phyloP scores from a whole-genome alignment of 495 filamentous ascomycete species.

The Stereocaulon alpinum region DNA sequence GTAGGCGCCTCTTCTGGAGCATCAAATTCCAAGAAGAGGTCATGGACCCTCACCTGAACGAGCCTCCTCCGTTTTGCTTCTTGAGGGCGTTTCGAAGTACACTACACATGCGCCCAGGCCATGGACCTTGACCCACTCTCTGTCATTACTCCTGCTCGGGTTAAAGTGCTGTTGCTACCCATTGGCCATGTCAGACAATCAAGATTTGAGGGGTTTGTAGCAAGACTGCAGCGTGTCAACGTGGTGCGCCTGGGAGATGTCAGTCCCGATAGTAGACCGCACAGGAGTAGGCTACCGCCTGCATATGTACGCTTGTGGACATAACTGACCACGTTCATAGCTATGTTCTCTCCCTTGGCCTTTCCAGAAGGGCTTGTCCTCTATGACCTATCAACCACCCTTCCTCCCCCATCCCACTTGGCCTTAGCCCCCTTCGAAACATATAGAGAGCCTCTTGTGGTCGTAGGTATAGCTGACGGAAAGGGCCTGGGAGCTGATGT shows the following conservation, averaged over 20 bases:
- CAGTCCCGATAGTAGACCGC: conserved; percentile 74
- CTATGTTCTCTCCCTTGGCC: conserved; percentile 89
- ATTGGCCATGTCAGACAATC: conserved; percentile 75
- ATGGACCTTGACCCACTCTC: conserved; percentile 83
- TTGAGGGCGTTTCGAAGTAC: conserved; percentile 3
- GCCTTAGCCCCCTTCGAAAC: conserved; percentile 76
- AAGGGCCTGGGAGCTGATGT: conserved; percentile 37
- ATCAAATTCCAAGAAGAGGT: conserved; percentile 2
- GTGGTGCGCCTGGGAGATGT: conserved; percentile 84
- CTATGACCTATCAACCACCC: conserved; percentile 76
- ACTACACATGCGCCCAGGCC: conserved; percentile 26
- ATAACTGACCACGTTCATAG: conserved; percentile 39
- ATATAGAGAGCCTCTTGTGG: conserved; percentile 66
- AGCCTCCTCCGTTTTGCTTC: conserved; percentile 1
- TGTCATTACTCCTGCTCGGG: conserved; percentile 78
- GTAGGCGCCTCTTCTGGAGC: conserved; percentile 4
- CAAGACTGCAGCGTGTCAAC: conserved; percentile 66
- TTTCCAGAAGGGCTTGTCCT: conserved; percentile 84
- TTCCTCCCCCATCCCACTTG: conserved; percentile 65
- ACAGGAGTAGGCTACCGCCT: conserved; percentile 58
- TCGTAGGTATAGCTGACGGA: conserved; percentile 73
- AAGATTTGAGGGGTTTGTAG: conserved; percentile 68
- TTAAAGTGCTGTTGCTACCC: conserved; percentile 74
- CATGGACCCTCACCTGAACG: conserved; percentile 12
- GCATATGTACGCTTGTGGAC: background rate